Base-by-base conservation (phyloP, 495 filamentous ascomycete species). In the Lepidopterella palustris region DNA sequence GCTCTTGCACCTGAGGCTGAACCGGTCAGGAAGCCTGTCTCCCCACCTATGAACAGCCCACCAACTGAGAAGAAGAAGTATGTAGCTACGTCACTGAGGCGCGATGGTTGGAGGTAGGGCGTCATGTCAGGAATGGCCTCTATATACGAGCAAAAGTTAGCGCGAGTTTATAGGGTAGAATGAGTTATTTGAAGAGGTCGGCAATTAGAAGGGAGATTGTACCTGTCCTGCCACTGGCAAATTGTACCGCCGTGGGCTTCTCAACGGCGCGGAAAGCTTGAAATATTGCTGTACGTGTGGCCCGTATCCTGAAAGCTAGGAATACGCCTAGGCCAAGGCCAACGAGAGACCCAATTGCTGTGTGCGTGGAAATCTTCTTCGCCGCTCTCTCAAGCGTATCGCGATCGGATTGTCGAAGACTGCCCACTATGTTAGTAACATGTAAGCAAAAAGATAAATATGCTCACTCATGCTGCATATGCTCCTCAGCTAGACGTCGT, bases 41-140 rank as follows among this genome's bases (percentile, higher is more conserved):
- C 85, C 23, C 85, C 85, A 27, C 85, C 84, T 10, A 88, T 52
- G 49, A 89, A 82, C 6, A 85, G 58, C 0, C 85, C 84, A 39
- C 83, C 84, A 1, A 77, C 59, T 13, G 77, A 76, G 28, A 86
- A 84, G 67, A 87, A 82, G 67, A 79, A 74, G 61, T 85, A 86
- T 0, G 85, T 82, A 11, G 81, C 81, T 28, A 82, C 62, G 57
- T 88, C 85, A 18, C 84, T 84, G 35, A 81, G 67, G 0, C 73
- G 70, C 3, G 79, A 81, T 0, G 85, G 85, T 35, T 79, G 76
- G 29, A 87, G 59, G 21, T 82, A 60, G 0, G 75, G 75, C 4
- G 82, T 81, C 23, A 86, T 70, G 63, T 88, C 82, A 0, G 85
- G 85, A 32, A 87, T 72, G 0, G 78, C 55, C 63, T 87, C 85